Evolutionary conservation across 331 rosid genomes (phyloP).

Genomic region (Erythrophleum ivorense): DNA sequence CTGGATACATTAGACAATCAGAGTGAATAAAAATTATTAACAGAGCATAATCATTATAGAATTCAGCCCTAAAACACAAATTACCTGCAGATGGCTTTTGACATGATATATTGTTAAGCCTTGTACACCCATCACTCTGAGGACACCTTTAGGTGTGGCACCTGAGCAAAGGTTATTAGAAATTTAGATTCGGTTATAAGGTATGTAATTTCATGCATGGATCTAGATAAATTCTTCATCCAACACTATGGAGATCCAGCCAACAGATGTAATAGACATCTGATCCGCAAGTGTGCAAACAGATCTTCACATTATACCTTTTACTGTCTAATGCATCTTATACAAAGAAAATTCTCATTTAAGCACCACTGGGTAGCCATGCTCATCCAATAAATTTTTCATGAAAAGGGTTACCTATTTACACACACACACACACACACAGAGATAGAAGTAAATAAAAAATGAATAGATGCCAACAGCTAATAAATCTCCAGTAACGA

Average conservation of each 20-base stretch:
- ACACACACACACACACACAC: not conserved
- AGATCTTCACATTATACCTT: constrained; percentile 8
- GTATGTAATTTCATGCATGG: constrained; percentile 2
- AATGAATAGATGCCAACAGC: not conserved
- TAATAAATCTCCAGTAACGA: not conserved
- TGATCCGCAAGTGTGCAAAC: not conserved
- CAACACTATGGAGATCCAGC: constrained; percentile 15
- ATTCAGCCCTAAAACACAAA: not conserved
- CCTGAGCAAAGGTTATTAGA: constrained; percentile 47
- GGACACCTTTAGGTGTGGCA: constrained; percentile 93
- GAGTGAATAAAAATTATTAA: constrained; percentile 26
- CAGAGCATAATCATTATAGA: not conserved
- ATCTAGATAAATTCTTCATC: constrained; percentile 19
- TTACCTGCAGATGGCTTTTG: constrained; percentile 89
- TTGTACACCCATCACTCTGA: constrained; percentile 88
- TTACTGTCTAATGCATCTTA: constrained; percentile 21
- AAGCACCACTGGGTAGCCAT: not conserved
- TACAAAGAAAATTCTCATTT: not conserved
- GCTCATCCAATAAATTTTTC: not conserved
- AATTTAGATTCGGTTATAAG: not conserved
- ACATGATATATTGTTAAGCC: constrained; percentile 87
- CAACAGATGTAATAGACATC: constrained; percentile 27
- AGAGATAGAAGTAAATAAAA: not conserved
- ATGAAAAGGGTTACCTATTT: not conserved
- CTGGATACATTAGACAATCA: constrained; percentile 52